Base-by-base conservation (phyloP, 352 stramenopile genomes). In the Pythium phragmitis region DNA sequence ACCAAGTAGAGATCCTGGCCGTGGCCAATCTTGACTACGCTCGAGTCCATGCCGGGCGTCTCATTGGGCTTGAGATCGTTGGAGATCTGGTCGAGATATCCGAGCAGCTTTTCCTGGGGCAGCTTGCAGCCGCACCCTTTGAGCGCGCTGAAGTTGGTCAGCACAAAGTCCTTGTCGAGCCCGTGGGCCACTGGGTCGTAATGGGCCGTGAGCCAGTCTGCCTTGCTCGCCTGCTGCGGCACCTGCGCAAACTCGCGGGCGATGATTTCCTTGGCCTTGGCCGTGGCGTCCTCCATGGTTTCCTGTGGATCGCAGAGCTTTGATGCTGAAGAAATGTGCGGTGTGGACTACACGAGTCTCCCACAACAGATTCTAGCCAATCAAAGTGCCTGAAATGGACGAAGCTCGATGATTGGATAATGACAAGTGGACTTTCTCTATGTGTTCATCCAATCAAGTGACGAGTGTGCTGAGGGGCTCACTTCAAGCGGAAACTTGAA, bases 111-210 rank as follows among this genome's bases (percentile, higher is more conserved):
- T 54, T 85, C 74, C 72, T 98, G 93, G 26, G 93, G 89, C 55
- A 98, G 83, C 76, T 98, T 98, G 80, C 95, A 98, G 74, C 92
- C 95, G 87, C 95, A 98, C 74, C 95, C 95, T 75, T 98, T 98
- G 54, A 98, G 83, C 36, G 76, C 76, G 45, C 81, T 94, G 63
- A 91, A 96, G 63, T 94, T 79, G 34, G 85, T 94, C 26, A 96
- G 75, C 26, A 83, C 76, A 59, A 96, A 96, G 65, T 91, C 83
- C 56, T 76, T 60, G 49, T 87, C 77, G 8, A 96, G 83, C 0
- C 87, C 85, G 14, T 93, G 60, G 23, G 64, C 65, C 57, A 69
- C 71, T 0, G 87, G 87, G 50, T 90, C 70, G 70, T 89, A 92
- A 45, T 69, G 43, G 34, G 69, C 64, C 7, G 56, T 64, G 19